phyloP scores from a whole-genome alignment of 768 basidiomycete genomes.

The Boletus huronensis region DNA sequence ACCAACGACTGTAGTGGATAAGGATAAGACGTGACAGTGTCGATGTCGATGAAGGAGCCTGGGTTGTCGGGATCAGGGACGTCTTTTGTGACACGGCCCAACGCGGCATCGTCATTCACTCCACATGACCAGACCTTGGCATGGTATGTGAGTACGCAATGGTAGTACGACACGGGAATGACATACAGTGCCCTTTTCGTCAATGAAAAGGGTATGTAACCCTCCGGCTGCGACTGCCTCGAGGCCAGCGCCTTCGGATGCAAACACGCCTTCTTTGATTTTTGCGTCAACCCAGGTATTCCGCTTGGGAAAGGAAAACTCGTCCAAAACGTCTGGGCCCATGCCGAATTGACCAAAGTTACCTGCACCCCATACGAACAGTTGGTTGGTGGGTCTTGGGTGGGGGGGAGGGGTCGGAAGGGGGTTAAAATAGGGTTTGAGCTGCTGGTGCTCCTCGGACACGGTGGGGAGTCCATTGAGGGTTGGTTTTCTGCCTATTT shows the following conservation, averaged over 20 bases:
- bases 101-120: conserved; percentile 84
- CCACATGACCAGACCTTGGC: conserved; percentile 79
- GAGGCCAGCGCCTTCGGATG: conserved; percentile 70
- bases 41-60: conserved; percentile 52
- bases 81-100: conserved; percentile 71
- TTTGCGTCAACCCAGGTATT: conserved; percentile 76
- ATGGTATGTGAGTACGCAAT: conserved; percentile 2
- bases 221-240: conserved; percentile 82
- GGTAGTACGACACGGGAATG: background rate
- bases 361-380: conserved; percentile 89
- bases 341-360: conserved; percentile 96
- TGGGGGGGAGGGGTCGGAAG: conserved; percentile 58
- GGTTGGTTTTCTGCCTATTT: conserved; percentile 30
- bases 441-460: conserved; percentile 36
- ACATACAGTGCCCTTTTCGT: conserved; percentile 86
- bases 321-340: conserved; percentile 69
- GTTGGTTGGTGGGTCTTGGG: conserved; percentile 59
- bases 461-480: conserved; percentile 29
- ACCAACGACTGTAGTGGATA: conserved; percentile 66
- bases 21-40: conserved; percentile 51
- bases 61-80: conserved; percentile 58
- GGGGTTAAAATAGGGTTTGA: conserved; percentile 60
- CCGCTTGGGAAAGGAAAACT: conserved; percentile 71
- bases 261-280: conserved; percentile 69
- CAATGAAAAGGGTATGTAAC: conserved; percentile 84